Evolutionary conservation across 495 filamentous ascomycete genomes (phyloP), one percentile per base, ranked within the genome.

Genomic region (Saxispiralis lemnorum): DNA sequence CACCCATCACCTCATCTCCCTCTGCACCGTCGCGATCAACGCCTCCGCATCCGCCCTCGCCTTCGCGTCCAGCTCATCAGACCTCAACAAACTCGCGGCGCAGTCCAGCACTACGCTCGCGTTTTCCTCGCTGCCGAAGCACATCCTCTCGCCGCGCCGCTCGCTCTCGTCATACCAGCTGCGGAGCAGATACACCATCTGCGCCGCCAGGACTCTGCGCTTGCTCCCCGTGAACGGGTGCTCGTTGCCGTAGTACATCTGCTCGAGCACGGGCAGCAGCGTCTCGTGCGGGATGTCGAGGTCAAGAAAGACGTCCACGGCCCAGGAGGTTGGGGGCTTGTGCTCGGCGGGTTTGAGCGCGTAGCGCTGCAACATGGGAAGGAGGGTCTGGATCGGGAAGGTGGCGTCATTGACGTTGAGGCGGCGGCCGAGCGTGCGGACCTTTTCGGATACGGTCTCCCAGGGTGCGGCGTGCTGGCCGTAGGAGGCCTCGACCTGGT

Each of bases 171-270:
- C 61, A 47, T 73, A 76, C 81, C 81, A 87, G 30, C 62, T 57
- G 30, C 69, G 55, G 12, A 72, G 58, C 16, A 81, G 59, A 54
- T 81, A 75, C 1, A 79, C 56, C 12, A 83, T 68, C 50, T 82
- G 74, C 32, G 61, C 61, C 21, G 74, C 75, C 15, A 83, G 60
- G 41, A 68, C 62, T n/a, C 63, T 66, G 39, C 71, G 69, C 39
- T 73, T 75, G 0, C 64, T 56, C 6, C 78, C 81, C 17, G 73
- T 69, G 60, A 94, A 95, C 0, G 92, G 89, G 6, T 76, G 67
- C 55, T 89, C 81, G 50, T 92, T 78, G 34, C 75, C 71, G 59
- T 88, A 87, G 55, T 78, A 86, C 67, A 93, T 78, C 28, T 65
- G 64, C 56, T 95, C 89, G 7, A 97, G 70, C 31, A 85, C 75